phyloP scores from a whole-genome alignment of 2,329 filamentous ascomycete species.

The Alternaria gansuensis region DNA sequence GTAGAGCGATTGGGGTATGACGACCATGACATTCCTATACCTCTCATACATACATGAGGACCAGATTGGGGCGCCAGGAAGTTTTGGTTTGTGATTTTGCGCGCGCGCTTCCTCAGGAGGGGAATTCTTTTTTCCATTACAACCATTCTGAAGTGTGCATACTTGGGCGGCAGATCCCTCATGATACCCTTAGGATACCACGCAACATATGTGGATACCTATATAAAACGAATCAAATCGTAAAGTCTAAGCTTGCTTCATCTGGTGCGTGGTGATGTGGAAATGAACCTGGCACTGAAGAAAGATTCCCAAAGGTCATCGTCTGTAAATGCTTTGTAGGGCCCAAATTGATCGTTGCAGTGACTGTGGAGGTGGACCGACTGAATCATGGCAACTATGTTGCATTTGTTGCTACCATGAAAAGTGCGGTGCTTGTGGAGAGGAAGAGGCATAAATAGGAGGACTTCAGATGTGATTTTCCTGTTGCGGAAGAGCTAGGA shows the following conservation, averaged over 20 bases:
- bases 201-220: slow-evolving; percentile 22
- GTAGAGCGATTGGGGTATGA: slow-evolving; percentile 12
- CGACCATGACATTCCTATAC: slow-evolving; percentile 23
- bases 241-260: slow-evolving; percentile 16
- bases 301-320: background rate
- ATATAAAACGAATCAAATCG: slow-evolving; percentile 35
- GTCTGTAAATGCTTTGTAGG: background rate
- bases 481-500: background rate
- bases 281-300: background rate
- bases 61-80: slow-evolving; percentile 19
- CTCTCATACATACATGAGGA: slow-evolving; percentile 21
- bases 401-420: background rate
- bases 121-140: slow-evolving; percentile 8
- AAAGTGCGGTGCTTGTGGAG: background rate
- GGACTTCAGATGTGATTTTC: background rate
- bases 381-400: accelerated
- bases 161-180: slow-evolving; percentile 29
- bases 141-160: slow-evolving; percentile 30
- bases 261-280: background rate
- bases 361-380: background rate
- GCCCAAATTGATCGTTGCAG: background rate
- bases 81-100: slow-evolving; percentile 19
- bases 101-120: slow-evolving; percentile 3
- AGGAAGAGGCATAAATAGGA: background rate
- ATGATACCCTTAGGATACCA: slow-evolving; percentile 37